Conservation (phyloP, 495 filamentous ascomycete genomes). For the Cairneyella variabilis region DNA sequence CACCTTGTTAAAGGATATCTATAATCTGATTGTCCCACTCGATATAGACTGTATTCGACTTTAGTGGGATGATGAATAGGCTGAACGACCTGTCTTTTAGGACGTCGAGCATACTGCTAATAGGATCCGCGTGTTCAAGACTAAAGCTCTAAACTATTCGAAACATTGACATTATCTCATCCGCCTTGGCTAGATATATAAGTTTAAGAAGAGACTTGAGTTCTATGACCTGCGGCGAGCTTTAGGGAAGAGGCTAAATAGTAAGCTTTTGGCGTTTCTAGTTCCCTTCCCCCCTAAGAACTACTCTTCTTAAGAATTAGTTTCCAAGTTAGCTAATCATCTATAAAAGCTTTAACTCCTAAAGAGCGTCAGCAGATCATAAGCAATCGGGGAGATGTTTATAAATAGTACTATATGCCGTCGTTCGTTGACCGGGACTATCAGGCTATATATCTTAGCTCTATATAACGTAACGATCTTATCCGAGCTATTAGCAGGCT, state of each 20-base stretch:
- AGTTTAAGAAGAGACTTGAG: conserved; percentile 12
- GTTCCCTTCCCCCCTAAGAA: neutral
- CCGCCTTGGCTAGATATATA: conserved; percentile 9
- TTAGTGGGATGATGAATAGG: conserved; percentile 2
- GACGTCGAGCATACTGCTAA: conserved; percentile 4
- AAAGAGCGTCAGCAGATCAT: conserved; percentile 15
- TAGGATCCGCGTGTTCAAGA: conserved; percentile 6
- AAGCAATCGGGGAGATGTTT: conserved; percentile 7
- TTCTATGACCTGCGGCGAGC: conserved; percentile 13
- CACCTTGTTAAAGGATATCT: neutral
- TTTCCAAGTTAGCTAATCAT: neutral
- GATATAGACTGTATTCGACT: neutral
- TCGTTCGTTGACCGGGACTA: conserved; percentile 11
- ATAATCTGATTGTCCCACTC: neutral
- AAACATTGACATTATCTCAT: conserved; percentile 15
- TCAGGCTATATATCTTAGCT: conserved; percentile 16
- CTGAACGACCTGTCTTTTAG: neutral
- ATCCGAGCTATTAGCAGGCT: conserved; percentile 8
- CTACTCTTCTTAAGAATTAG: neutral
- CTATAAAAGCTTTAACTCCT: conserved; percentile 1
- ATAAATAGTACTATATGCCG: conserved; percentile 16
- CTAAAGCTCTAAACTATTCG: conserved; percentile 6
- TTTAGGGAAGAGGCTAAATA: conserved; percentile 16
- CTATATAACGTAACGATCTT: conserved; percentile 13
- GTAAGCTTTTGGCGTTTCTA: neutral